These are phyloP conservation scores for Dispira parvispora DNA, from an alignment of 192 early-diverging fungal genomes.

Conservation along the genomic window DNA sequence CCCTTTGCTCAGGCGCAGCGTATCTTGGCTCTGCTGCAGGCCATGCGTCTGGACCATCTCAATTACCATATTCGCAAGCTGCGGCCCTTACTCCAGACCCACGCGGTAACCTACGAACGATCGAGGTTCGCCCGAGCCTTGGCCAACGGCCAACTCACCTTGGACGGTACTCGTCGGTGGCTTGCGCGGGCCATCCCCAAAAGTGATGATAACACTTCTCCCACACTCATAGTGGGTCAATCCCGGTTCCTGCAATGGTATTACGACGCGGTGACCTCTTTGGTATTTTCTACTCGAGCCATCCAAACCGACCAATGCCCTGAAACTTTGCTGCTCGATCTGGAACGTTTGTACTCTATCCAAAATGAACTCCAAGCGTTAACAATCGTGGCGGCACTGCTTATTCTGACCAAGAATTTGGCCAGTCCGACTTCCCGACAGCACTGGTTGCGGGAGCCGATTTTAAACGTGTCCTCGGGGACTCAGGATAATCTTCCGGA, in stretches of 20 bases:
- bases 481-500: not conserved
- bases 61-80: constrained; percentile 54
- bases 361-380: constrained; percentile 61
- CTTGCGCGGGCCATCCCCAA: constrained; percentile 23
- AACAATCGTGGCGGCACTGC: constrained; percentile 42
- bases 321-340: constrained; percentile 55
- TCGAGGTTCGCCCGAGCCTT: constrained; percentile 45
- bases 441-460: not conserved
- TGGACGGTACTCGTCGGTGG: constrained; percentile 46
- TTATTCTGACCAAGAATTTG: constrained; percentile 53
- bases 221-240: not conserved
- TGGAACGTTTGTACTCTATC: constrained; percentile 35
- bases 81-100: constrained; percentile 44
- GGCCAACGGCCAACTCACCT: constrained; percentile 17
- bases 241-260: constrained; percentile 29
- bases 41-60: constrained; percentile 66
- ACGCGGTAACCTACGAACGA: constrained; percentile 61
- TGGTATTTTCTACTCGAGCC: constrained; percentile 29
- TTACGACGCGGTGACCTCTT: constrained; percentile 30
- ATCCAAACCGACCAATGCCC: constrained; percentile 27
- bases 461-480: not conserved
- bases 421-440: constrained; percentile 2
- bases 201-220: constrained; percentile 1
- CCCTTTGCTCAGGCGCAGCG: constrained; percentile 26
- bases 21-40: constrained; percentile 44